Conservation (phyloP, 441 rosid genomes). For the Dalechampia spathulata region DNA sequence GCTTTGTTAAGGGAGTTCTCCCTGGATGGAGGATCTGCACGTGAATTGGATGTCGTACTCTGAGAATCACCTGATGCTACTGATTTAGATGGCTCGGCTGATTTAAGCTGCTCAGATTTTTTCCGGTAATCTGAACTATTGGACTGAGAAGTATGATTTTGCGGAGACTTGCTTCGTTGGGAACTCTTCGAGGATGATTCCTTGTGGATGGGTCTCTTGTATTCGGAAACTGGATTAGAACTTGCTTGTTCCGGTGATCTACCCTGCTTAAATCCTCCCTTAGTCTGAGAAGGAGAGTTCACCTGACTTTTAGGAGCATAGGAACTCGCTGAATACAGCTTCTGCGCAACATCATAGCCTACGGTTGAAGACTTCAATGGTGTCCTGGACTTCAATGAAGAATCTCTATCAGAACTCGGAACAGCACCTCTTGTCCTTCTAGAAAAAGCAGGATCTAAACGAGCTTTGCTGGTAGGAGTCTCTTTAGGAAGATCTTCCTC, state of each 20-base stretch:
- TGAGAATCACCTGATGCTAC: conserved; percentile 19
- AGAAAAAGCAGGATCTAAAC: conserved; percentile 35
- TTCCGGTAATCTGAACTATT: conserved; percentile 16
- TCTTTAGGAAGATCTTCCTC: conserved; percentile 36
- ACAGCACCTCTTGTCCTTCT: conserved; percentile 45
- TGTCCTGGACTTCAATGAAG: conserved; percentile 17
- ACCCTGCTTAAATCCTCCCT: conserved; percentile 15
- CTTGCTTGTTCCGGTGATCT: conserved; percentile 24
- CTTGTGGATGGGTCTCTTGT: conserved; percentile 15
- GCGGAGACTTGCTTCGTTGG: conserved; percentile 14
- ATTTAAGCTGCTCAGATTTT: conserved; percentile 17
- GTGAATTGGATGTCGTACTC: conserved; percentile 21
- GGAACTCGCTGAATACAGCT: conserved; percentile 19
- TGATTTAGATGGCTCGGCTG: conserved; percentile 29
- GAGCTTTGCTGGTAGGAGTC: conserved; percentile 20
- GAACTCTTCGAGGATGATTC: conserved; percentile 19
- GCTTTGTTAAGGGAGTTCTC: conserved; percentile 36
- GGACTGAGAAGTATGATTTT: conserved; percentile 12
- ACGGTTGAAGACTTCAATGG: conserved; percentile 8
- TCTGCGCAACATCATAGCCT: conserved; percentile 14
- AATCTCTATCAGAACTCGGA: conserved; percentile 18
- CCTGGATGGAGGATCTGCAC: conserved; percentile 19
- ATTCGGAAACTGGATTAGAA: conserved; percentile 22
- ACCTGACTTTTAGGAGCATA: conserved; percentile 18
- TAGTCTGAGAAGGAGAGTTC: conserved; percentile 15